Evolutionary conservation across 1,284 basidiomycete genomes (phyloP).

Genomic region (Austroboletus niveus): DNA sequence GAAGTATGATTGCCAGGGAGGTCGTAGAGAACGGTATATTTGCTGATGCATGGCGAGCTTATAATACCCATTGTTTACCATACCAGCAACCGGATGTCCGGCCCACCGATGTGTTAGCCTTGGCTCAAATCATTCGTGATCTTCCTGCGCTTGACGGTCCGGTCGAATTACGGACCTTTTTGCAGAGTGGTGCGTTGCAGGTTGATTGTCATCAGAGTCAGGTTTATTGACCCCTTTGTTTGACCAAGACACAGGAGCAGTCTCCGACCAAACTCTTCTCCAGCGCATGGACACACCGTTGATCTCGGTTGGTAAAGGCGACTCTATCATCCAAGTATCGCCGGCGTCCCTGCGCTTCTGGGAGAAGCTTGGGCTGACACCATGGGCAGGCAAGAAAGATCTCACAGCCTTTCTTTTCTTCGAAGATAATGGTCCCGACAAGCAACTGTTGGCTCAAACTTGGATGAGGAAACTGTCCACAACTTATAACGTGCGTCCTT

Average conservation of each 20-base stretch:
- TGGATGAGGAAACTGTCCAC: conserved; percentile 59
- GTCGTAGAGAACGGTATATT: conserved; percentile 67
- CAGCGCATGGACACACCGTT: conserved; percentile 52
- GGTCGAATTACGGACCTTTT: conserved; percentile 34
- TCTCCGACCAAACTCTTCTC: conserved; percentile 22
- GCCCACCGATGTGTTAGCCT: conserved; percentile 50
- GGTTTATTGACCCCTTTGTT: conserved; percentile 1
- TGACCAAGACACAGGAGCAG: not conserved
- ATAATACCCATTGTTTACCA: conserved; percentile 30
- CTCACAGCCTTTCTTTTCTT: conserved; percentile 65
- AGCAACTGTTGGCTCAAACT: conserved; percentile 42
- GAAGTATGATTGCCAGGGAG: conserved; percentile 57
- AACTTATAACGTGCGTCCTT: conserved; percentile 55
- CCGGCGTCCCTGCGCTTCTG: conserved; percentile 74
- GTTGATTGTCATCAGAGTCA: not conserved
- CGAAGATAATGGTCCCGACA: conserved; percentile 54
- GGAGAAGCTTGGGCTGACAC: conserved; percentile 76
- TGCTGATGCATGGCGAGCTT: conserved; percentile 62
- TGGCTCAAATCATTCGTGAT: conserved; percentile 35
- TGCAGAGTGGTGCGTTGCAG: conserved; percentile 37
- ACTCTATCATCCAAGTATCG: conserved; percentile 59
- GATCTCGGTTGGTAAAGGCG: conserved; percentile 61
- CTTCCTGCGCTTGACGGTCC: conserved; percentile 29
- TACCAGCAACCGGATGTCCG: conserved; percentile 42
- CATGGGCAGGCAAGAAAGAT: conserved; percentile 68